A percentile compares a stretch with the other conserved stretches of the same genome.
These are phyloP conservation scores for Phyllosticta ampelicida DNA, from an alignment of 2,329 filamentous ascomycete genomes.

Conservation along the genomic window DNA sequence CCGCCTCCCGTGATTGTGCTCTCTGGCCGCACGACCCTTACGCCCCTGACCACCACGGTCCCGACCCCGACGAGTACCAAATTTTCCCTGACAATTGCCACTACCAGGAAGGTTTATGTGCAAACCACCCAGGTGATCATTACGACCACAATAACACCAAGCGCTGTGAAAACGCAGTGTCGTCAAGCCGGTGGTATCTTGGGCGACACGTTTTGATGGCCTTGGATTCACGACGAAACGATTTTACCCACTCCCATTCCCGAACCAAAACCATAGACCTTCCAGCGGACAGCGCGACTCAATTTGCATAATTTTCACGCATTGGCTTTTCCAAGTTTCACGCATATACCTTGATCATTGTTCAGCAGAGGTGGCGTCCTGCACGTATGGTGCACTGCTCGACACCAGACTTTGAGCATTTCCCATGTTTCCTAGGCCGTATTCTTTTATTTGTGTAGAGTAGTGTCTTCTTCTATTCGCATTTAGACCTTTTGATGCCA, in stretches of 20 bases:
- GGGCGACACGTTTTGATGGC: not conserved
- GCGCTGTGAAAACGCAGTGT: conserved; percentile 15
- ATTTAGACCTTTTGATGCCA: not conserved
- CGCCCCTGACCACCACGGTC: conserved; percentile 17
- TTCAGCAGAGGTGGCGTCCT: not conserved
- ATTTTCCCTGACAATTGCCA: conserved; percentile 16
- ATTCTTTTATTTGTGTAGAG: not conserved
- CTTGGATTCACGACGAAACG: not conserved
- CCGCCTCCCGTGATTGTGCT: conserved; percentile 18
- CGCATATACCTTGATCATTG: not conserved
- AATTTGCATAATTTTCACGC: not conserved
- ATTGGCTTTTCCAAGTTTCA: not conserved
- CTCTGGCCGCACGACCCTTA: conserved; percentile 13
- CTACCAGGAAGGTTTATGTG: conserved; percentile 13
- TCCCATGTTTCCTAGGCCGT: not conserved
- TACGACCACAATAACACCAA: conserved; percentile 17
- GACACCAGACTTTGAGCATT: not conserved
- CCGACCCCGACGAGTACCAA: conserved; percentile 18
- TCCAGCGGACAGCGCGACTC: not conserved
- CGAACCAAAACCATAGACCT: not conserved
- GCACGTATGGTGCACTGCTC: not conserved
- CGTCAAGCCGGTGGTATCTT: conserved; percentile 15
- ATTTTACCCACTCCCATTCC: not conserved
- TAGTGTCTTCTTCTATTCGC: not conserved
- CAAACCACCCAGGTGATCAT: conserved; percentile 14